Conservation (phyloP, 441 rosid genomes). For the Arabidopsis lyrata region DNA sequence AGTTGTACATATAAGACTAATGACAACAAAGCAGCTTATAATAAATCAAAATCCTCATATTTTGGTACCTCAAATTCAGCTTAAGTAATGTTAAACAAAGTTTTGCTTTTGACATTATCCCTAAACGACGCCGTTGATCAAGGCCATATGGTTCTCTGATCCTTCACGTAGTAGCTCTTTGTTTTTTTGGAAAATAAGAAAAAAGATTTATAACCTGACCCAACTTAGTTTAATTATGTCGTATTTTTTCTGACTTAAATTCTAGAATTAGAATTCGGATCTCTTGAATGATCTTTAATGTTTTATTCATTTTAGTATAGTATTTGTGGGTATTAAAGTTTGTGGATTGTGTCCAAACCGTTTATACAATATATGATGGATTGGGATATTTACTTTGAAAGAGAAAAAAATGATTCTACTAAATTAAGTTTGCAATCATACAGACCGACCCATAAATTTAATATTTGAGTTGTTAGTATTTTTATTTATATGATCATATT, state of each 20-base stretch:
- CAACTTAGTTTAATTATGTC: background rate
- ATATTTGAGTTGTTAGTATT: too few relatives aligned
- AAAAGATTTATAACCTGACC: background rate
- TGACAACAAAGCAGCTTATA: conserved; percentile 39
- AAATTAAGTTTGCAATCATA: too few relatives aligned
- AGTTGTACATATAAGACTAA: conserved; percentile 26
- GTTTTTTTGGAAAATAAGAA: background rate
- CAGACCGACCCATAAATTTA: too few relatives aligned
- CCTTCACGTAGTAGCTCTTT: background rate
- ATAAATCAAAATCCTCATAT: conserved; percentile 18
- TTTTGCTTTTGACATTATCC: conserved; percentile 31
- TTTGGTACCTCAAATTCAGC: conserved; percentile 7
- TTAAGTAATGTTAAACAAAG: conserved; percentile 9
- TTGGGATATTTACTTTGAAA: background rate
- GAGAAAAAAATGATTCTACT: background rate
- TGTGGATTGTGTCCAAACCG: background rate
- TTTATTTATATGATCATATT: too few relatives aligned
- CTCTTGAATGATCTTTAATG: background rate
- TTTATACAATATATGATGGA: background rate
- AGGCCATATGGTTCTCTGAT: conserved; percentile 27
- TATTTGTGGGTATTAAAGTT: conserved; percentile 2
- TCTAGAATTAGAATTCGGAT: conserved; percentile 1
- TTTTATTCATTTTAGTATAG: conserved; percentile 4
- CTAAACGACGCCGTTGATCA: conserved; percentile 43
- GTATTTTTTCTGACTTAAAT: background rate